Conservation (phyloP, 495 filamentous ascomycete genomes). For the Thermothielavioides terrestris region DNA sequence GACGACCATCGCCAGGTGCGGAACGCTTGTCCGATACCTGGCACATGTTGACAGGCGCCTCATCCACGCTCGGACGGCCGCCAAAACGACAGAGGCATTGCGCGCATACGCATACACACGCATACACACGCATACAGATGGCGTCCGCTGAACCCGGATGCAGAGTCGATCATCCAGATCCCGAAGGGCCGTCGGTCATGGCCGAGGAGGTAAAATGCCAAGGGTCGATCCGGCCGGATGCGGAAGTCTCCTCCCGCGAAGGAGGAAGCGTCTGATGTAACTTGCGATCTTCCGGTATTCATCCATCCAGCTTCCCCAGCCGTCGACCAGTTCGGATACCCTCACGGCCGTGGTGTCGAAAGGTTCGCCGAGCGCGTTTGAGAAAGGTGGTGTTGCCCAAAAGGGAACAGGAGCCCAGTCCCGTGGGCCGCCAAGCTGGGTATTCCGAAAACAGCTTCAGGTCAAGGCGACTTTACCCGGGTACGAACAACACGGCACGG, state of each 20-base stretch:
- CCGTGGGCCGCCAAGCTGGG: constrained; percentile 12
- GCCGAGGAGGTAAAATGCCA: constrained; percentile 4
- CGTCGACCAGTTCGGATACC: too few species aligned
- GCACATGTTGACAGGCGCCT: background rate
- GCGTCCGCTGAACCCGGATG: background rate
- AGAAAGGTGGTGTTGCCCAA: background rate
- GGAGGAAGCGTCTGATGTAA: background rate
- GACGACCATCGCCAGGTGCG: too few species aligned
- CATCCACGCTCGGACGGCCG: background rate
- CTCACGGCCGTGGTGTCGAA: background rate
- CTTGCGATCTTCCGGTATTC: background rate
- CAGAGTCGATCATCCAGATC: constrained; percentile 1
- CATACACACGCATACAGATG: background rate
- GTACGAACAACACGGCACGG: constrained; percentile 15
- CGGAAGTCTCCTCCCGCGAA: constrained; percentile 2
- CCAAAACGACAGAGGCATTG: background rate
- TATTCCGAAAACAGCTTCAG: constrained; percentile 11
- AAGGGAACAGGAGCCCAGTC: background rate
- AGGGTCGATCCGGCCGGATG: constrained; percentile 12
- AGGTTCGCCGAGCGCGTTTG: background rate
- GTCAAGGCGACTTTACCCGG: constrained; percentile 20
- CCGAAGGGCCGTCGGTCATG: constrained; percentile 10
- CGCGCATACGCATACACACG: background rate
- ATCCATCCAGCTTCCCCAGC: background rate
- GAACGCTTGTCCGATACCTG: too few species aligned